Conservation (phyloP, 257 asterid species). For the Galeopsis tetrahit region DNA sequence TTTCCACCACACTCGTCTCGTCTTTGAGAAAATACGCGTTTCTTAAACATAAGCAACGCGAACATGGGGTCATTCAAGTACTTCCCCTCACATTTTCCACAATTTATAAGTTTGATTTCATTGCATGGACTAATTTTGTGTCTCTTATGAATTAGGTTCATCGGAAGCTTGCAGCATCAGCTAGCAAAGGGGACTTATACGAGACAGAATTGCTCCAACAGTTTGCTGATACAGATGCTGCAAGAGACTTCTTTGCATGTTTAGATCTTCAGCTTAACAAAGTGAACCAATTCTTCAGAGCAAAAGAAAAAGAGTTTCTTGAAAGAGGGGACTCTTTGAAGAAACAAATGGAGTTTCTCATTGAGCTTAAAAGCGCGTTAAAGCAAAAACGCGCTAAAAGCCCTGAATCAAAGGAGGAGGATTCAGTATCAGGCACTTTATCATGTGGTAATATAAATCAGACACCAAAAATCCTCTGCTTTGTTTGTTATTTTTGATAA, state of each 20-base stretch:
- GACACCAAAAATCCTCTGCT: conserved; percentile 20
- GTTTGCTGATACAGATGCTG: conserved; percentile 68
- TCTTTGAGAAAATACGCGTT: conserved; percentile 45
- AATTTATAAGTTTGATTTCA: not conserved
- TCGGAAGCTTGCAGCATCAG: conserved; percentile 51
- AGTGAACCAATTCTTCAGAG: conserved; percentile 76
- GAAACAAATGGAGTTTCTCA: conserved; percentile 82
- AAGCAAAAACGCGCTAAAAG: conserved; percentile 45
- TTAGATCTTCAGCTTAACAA: conserved; percentile 86
- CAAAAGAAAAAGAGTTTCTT: conserved; percentile 79
- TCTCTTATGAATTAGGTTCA: conserved; percentile 57
- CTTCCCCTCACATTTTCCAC: not conserved
- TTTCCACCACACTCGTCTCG: conserved; percentile 35
- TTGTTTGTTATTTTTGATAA: not conserved
- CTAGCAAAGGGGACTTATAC: conserved; percentile 61
- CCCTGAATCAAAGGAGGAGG: conserved; percentile 58
- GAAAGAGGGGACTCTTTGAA: conserved; percentile 77
- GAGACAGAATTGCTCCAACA: conserved; percentile 80
- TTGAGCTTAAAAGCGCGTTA: conserved; percentile 63
- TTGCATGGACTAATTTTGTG: not conserved
- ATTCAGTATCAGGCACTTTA: conserved; percentile 74
- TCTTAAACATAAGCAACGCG: conserved; percentile 49
- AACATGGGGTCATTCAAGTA: conserved; percentile 69
- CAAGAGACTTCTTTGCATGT: conserved; percentile 68
- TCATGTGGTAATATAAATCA: conserved; percentile 60